A percentile compares a stretch with the other conserved stretches of the same genome.
These are phyloP conservation scores for Lachancea waltii DNA, from an alignment of 805 yeast genomes.

Conservation along the genomic window DNA sequence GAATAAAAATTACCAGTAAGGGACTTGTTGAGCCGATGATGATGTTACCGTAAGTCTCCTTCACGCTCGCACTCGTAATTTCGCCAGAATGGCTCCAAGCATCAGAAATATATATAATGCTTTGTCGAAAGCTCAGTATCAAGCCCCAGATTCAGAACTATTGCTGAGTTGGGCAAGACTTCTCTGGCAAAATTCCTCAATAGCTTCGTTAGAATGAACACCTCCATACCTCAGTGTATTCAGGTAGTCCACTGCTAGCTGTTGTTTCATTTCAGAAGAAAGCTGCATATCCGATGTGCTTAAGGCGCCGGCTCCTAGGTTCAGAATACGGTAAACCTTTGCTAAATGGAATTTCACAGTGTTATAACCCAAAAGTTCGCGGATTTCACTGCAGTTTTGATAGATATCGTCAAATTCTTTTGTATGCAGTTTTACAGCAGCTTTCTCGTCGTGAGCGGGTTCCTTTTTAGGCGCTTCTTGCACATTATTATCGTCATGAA, in stretches of 20 bases:
- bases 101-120: no score
- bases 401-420: conserved; percentile 30
- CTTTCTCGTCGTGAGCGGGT: neutral
- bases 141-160: no score
- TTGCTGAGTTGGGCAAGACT: conserved; percentile 10
- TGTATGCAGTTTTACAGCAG: neutral
- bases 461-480: conserved; percentile 3
- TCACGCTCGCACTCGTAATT: no score
- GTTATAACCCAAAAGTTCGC: conserved; percentile 40
- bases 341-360: conserved; percentile 50
- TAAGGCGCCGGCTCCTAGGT: conserved; percentile 13
- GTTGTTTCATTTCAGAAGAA: conserved; percentile 35
- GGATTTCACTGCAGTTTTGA: conserved; percentile 35
- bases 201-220: conserved; percentile 49
- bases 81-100: no score
- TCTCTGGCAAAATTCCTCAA: conserved; percentile 54
- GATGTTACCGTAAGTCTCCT: no score
- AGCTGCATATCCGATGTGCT: conserved; percentile 20
- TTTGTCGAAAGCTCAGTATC: no score
- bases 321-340: conserved; percentile 43
- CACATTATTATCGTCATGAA: conserved; percentile 2
- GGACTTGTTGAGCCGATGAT: no score
- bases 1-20: no score
- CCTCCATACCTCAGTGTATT: conserved; percentile 55
- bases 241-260: conserved; percentile 51